Base-by-base conservation (phyloP, 1,284 basidiomycete genomes). In the Lentinula novae-zelandiae region DNA sequence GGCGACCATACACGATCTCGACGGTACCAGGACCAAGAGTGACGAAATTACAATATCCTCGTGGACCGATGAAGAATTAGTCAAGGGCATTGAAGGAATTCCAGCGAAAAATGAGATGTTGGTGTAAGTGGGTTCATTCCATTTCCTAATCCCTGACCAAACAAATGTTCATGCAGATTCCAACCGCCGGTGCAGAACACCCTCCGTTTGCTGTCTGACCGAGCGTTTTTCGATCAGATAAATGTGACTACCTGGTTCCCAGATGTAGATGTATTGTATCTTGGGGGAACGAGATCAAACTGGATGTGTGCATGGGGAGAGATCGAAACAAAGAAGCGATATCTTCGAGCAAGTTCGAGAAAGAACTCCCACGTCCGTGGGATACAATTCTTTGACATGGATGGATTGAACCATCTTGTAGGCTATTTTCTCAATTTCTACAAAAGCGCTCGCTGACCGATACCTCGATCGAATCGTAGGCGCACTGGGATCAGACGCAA, bases 61-160 rank as follows among this genome's bases (percentile, higher is more conserved):
- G 1, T 70, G 69, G 70, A 68, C 67, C 0, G 17, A 54, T 1
- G 69, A 70, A 12, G 65, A 74, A 34, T 60, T 58, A n/a, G 60
- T 53, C 6, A 60, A 40, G 5, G 65, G 68, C 17, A 68, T 63
- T 53, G 66, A 69, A 51, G 38, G 49, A n/a, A 44, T 53, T 2
- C 67, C 67, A 13, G 39, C 64, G n/a, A 62, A 65, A n/a, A 63
- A 66, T 3, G 70, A 71, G n/a, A 39, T 67, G 2, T 60, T 51
- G 3, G 64, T 67, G 73, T 72, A 53, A 58, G 69, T 64, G 15
- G 5, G 10, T 9, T 17, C 36, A 6, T 20, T 39, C 1, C 39
- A 7, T 22, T 20, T 8, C 10, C 2, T 2, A 44, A 3, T 15
- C 17, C 10, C 17, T 15, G 10, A 48, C 56, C 3, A 10, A 20